Evolutionary conservation across 306 rosid genomes (phyloP), one percentile per base, ranked within the genome.

Genomic region (Vigna mungo): DNA sequence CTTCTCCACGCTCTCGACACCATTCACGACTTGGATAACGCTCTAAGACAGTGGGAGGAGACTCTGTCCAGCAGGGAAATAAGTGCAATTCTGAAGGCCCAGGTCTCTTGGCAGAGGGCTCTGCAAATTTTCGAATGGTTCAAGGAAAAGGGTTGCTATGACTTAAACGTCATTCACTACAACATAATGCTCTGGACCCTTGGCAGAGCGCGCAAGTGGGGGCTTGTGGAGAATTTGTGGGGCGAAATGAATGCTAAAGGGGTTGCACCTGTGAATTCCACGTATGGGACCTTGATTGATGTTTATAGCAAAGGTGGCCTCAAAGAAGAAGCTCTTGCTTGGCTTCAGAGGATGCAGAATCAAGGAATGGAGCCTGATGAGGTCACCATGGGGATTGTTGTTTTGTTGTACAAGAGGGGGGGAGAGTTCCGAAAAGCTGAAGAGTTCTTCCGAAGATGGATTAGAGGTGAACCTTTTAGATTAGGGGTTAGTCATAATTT

Each of bases 261-360:
- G 55, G 80, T 90, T 70, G 80, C 48, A 1, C 94, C 97, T 3
- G 86, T 89, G 73, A 90, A 90, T 85, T 90, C 97, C 1, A 90
- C 96, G 0, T 93, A 86, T 60, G 97, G 97, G 75, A 93, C 96
- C 16, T 68, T 93, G 87, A 93, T 93, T 79, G 91, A 93, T 87
- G 91, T 76, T 72, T 93, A 89, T 27, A 43, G 94, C 60, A 93
- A 93, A 82, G 94, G 89, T 37, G 96, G 96, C 43, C 86, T 74
- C 15, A 85, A 53, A 68, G 84, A 89, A 51, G 87, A 90, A 80
- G 94, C 97, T 4, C 92, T 90, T 37, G 44, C 65, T 71, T 93
- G 97, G 96, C 91, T 93, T 64, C 85, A 78, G 7, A 85, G 68
- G 82, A 93, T 93, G 97, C 86, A 21, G 43, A 80, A 82, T 56